Evolutionary conservation across 2,329 filamentous ascomycete species (phyloP), one percentile per base, ranked within the genome.

Genomic region (Cytospora leucostoma): DNA sequence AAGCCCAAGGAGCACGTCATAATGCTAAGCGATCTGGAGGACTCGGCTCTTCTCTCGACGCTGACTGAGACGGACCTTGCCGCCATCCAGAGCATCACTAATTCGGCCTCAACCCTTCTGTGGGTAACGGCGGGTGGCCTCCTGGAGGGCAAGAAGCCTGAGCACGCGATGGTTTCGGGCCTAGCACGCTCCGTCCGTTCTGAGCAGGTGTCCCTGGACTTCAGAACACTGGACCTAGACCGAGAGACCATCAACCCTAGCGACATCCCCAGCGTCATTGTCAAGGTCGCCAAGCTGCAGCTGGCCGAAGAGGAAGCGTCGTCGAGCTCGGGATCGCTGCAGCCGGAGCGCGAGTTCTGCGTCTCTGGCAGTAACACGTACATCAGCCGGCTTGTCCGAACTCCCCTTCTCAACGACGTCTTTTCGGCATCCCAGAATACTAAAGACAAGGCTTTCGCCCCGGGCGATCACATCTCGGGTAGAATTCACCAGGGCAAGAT

Each of bases 101-200:
- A 19, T 40, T 8, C 66, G 13, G 65, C 68, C 12, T 68, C 68
- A 4, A 64, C 67, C 8, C 61, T 74, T 19, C 65, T 74, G 17
- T 76, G 74, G 74, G 66, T 72, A 11, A 74, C 70, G 6, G 62
- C 59, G 7, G 70, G 68, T 19, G 67, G 63, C 35, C 62, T 73
- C 6, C 56, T 72, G 19, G 60, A 67, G 12, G 69, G 69, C 49
- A 67, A 68, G 55, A 61, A 49, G 13, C 71, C 72, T 17, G 70
- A 72, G 44, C 66, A 65, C 34, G 71, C 71, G 19, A 68, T 73
- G 67, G 65, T 64, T 1, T 67, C 67, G 7, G 71, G 71, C 35
- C 69, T 73, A 10, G 68, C 67, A 3, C 66, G 72, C 2, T 51
- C 66, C 15, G 47, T 73, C 10, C 63, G 61, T 11, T 67, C 71